Base-by-base conservation (phyloP, 805 yeast species). In the Sugiyamaella qingdaonensis region DNA sequence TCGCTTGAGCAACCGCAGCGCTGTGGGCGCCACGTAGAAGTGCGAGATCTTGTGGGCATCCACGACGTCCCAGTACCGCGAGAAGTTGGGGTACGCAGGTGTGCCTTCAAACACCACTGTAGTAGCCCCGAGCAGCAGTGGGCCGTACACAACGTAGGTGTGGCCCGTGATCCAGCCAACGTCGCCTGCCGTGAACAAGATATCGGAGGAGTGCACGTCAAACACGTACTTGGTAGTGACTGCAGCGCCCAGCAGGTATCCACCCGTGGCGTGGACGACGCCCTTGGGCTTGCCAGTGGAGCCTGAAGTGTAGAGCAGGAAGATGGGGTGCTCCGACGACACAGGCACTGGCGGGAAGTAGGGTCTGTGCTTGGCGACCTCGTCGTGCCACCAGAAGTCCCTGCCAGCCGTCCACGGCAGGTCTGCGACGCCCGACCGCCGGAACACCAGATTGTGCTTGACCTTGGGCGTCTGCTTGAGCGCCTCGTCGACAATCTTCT, bases 161-260 rank as follows among this genome's bases (percentile, higher is more conserved):
- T 94, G 98, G 62, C 98, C 98, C 13, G 98, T 94, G 68, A 94
- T 94, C 98, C 99, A 92, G 67, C 99, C 98, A 53, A 94, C 88
- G 69, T 94, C 98, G 66, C 98, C 98, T 35, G 98, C 97, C 42
- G 98, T 91, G 76, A 92, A 92, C 57, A 92, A 72, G 43, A 86
- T 78, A 71, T 92, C 98, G 57, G 84, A 86, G 54, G 82, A 82
- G 66, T 89, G 96, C 47, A 94, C 82, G 70, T 94, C 98, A 70
- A 94, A 92, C 47, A 90, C 90, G 73, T 90, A 94, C 73, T 84
- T 86, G 42, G 96, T 87, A 49, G 97, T 88, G 69, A 91, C 74
- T 54, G 88, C 81, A 29, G 98, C 97, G 58, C 97, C 97, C 61
- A 94, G 76, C 60, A 94, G 78, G 74, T 89, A 94, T 58, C 98